These are phyloP conservation scores for Marchantia polymorpha DNA, from an alignment of 225 moss, liverwort and hornwort genomes.

Conservation along the genomic window DNA sequence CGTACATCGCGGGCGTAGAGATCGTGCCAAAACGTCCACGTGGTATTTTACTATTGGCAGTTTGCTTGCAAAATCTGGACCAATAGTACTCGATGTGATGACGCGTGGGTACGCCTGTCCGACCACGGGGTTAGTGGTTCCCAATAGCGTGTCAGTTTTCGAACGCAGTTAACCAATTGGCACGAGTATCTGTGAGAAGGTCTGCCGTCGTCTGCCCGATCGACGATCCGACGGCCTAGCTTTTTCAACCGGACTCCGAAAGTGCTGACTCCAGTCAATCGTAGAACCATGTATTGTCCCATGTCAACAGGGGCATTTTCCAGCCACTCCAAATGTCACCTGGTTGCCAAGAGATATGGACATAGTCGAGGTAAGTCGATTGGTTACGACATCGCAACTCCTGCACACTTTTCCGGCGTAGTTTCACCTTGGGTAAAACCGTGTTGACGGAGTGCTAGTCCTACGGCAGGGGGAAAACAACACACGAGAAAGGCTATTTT, in stretches of 20 bases:
- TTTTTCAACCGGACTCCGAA: not conserved
- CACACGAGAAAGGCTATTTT: too few species aligned
- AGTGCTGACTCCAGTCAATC: not conserved
- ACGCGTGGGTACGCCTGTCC: conserved; percentile 1
- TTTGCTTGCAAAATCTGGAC: not conserved
- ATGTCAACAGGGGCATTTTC: conserved; percentile 13
- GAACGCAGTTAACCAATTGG: not conserved
- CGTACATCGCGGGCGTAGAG: not conserved
- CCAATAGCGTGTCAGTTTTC: not conserved
- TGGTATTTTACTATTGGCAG: not conserved
- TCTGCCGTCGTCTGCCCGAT: not conserved
- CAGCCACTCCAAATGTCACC: not conserved
- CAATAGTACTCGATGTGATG: not conserved
- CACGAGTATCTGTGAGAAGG: not conserved
- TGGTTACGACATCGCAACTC: not conserved
- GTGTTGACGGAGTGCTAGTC: too few species aligned
- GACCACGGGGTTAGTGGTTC: not conserved
- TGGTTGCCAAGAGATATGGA: not conserved
- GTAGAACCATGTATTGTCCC: conserved; percentile 60
- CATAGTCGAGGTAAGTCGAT: not conserved
- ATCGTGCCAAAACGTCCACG: not conserved
- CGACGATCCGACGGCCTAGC: not conserved
- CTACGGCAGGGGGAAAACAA: too few species aligned
- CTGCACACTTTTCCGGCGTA: not conserved
- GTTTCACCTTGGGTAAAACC: not conserved